A percentile compares a stretch with the other conserved stretches of the same genome.
Evolutionary conservation across 371 early-diverging fungal species (phyloP).

Genomic region (Rhizopus microsporus): DNA sequence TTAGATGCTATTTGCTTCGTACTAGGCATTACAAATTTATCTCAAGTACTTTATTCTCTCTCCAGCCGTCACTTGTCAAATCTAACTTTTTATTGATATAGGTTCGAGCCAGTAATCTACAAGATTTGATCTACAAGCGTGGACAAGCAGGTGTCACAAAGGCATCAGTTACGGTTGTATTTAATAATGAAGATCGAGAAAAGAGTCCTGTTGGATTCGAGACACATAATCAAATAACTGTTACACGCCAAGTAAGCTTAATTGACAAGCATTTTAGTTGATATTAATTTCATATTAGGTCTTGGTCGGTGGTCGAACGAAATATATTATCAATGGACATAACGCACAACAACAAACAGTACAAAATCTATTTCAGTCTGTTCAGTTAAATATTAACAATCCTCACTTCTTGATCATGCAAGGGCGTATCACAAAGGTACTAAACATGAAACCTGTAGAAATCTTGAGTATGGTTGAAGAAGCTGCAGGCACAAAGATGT

Average conservation of each 20-base stretch:
- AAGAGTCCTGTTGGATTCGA: slow-evolving; percentile 93
- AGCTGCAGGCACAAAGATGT: slow-evolving; percentile 98
- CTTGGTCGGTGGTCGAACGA: slow-evolving; percentile 90
- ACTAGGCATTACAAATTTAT: slow-evolving; percentile 92
- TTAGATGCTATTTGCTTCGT: slow-evolving; percentile 99
- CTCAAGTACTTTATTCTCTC: slow-evolving; percentile 58
- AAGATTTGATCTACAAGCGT: slow-evolving; percentile 97
- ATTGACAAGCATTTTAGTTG: slow-evolving; percentile 8
- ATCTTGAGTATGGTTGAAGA: slow-evolving; percentile 98
- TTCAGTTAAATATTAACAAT: slow-evolving; percentile 97
- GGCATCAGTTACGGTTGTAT: slow-evolving; percentile 96
- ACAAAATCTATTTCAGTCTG: slow-evolving; percentile 91
- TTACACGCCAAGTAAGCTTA: slow-evolving; percentile 88
- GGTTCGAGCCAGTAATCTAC: slow-evolving; percentile 93
- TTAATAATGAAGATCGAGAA: slow-evolving; percentile 88
- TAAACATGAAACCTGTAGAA: slow-evolving; percentile 98
- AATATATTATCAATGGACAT: slow-evolving; percentile 96
- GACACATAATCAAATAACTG: slow-evolving; percentile 81
- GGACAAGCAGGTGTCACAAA: slow-evolving; percentile 97
- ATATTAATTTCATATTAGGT: slow-evolving; percentile 49
- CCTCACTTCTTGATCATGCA: slow-evolving; percentile 99
- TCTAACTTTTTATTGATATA: slow-evolving; percentile 27
- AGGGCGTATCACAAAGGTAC: slow-evolving; percentile 97
- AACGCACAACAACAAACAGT: slow-evolving; percentile 91
- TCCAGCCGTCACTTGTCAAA: neutral